Evolutionary conservation across 768 basidiomycete genomes (phyloP).

Genomic region (Clitopilus passeckerianus): DNA sequence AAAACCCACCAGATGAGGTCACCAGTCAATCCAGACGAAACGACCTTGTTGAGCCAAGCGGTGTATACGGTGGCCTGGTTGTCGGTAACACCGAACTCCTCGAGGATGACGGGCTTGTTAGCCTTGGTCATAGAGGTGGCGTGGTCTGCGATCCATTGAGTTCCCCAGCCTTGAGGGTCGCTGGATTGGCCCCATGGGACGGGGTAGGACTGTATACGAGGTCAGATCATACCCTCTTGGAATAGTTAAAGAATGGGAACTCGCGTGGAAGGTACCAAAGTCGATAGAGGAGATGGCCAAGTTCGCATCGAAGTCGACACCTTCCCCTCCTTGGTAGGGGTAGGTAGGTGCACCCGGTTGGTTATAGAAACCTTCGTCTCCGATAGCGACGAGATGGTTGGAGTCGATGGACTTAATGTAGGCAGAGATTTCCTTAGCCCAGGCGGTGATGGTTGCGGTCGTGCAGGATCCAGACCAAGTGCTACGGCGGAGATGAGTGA

Average conservation of each 20-base stretch:
- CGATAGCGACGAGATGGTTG: constrained; percentile 61
- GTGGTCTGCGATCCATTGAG: constrained; percentile 62
- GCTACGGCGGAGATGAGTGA: not conserved
- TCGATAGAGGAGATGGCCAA: constrained; percentile 53
- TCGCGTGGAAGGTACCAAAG: constrained; percentile 65
- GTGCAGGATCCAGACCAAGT: constrained; percentile 27
- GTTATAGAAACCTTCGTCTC: constrained; percentile 66
- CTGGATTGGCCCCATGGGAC: constrained; percentile 42
- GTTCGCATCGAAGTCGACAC: constrained; percentile 60
- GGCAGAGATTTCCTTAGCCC: constrained; percentile 50
- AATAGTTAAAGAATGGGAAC: constrained; percentile 11
- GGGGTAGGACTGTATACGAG: constrained; percentile 22
- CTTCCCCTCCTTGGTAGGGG: constrained; percentile 56
- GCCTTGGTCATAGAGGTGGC: constrained; percentile 39
- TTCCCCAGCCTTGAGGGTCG: constrained; percentile 46
- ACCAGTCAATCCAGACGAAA: constrained; percentile 51
- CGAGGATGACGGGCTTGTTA: constrained; percentile 60
- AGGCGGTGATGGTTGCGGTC: constrained; percentile 46
- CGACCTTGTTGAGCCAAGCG: constrained; percentile 48
- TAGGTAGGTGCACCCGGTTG: constrained; percentile 40
- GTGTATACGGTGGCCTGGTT: constrained; percentile 45
- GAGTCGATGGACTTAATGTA: constrained; percentile 61
- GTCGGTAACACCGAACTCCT: constrained; percentile 59
- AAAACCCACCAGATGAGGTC: constrained; percentile 50
- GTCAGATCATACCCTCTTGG: no score